Base-by-base conservation (phyloP, 148 eudicot genomes). In the Chenopodium berlandieri region DNA sequence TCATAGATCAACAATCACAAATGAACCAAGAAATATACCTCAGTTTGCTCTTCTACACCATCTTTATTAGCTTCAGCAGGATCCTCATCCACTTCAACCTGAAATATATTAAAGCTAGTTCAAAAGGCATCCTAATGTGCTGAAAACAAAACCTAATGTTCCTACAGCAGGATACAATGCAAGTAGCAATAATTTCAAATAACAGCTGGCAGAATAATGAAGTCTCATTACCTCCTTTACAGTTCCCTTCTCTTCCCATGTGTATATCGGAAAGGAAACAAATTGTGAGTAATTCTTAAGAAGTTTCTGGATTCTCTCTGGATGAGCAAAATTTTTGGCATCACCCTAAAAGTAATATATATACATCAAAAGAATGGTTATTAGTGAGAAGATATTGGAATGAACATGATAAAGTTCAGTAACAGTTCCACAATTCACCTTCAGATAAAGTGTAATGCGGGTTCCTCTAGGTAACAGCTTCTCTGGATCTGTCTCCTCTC, bases 51-150 rank as follows among this genome's bases (percentile, higher is more conserved):
- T 78, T 89, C 94, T 73, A 88, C 82, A 22, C 75, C 94, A 67
- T 86, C 97, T 71, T 89, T 90, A 68, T 87, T 87, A 22, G 88
- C 90, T 78, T 96, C 95, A 69, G 92, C 79, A 47, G 95, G 93
- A 83, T 94, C 98, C 68, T 96, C 99, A 80, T 96, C 99, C 63
- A 96, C 99, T 84, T 94, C 98, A 83, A 96, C 94, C 99, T 96
- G 74, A 2, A 70, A 82, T 47, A 78, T n/a, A 75, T n/a, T 60
- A 78, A 71, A 48, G 40, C 17, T 22, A 10, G 19, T 67, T 30
- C 34, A 67, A 54, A 77, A 66, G 46, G n/a, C 20, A 73, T 25
- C 22, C 74, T 37, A 64, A 60, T 12, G 16, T 47, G 52, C 62
- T 64, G 34, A 6, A 69, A 66, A 75, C 47, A 40, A 30, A 68